Base-by-base conservation (phyloP, 805 yeast genomes). In the Metschnikowia lochheadii region DNA sequence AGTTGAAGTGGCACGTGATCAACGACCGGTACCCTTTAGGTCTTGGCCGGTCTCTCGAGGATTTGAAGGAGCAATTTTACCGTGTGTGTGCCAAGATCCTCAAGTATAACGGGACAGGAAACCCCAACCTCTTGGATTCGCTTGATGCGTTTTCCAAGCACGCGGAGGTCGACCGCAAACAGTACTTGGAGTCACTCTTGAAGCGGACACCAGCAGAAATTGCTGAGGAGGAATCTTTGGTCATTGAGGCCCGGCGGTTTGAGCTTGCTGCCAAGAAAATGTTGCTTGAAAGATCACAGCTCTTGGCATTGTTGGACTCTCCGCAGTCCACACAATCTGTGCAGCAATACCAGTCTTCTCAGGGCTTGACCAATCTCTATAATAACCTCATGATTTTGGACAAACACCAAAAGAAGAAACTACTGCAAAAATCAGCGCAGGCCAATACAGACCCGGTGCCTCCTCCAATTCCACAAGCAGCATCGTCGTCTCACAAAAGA, bases 161-260 rank as follows among this genome's bases (percentile, higher is more conserved):
- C 6, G 83, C 81, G 56, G 99, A 94, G 65, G 53, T 78, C 18
- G 89, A 84, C 58, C 79, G 99, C 54, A 94, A 94, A 59, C 80
- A 80, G 46, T 92, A 92, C 63, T 69, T 94, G 42, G 84, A 84
- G 58, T 81, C 88, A 53, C 71, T 94, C 36, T 74, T 92, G 40
- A 82, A 83, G 35, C 75, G 99, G 57, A 83, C 92, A 2, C 97
- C 99, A 0, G 96, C 97, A 0, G 99, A 94, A 64, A 88, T 94
- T 41, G 98, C 98, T 0, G 99, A 94, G 70, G 99, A 94, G 64
- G 98, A 94, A 65, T 89, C 96, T 0, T 73, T 94, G 45, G 88
- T 94, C 10, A 84, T 92, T 31, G 99, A 94, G 64, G 95, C 97
- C 2, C 80, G 96, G 44, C 84, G 92, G 56, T 88, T 94, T 55